phyloP scores from a whole-genome alignment of 176 grass and related monocot genomes.

The Guadua angustifolia region DNA sequence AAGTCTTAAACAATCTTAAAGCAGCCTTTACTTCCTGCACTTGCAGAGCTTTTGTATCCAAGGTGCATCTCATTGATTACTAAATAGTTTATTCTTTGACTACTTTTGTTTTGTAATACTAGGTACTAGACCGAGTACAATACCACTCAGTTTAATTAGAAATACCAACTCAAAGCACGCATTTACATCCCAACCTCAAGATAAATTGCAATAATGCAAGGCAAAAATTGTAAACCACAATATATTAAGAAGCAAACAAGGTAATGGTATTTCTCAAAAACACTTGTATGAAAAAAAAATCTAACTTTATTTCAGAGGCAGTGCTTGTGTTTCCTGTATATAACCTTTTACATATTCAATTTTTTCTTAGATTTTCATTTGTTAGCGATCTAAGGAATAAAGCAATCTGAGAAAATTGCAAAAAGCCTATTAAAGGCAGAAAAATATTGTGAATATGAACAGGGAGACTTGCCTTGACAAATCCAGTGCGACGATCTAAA shows the following conservation, averaged over 20 bases:
- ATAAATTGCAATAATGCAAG: background rate
- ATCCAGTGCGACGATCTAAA: constrained; percentile 68
- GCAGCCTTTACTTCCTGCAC: background rate
- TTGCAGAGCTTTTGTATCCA: background rate
- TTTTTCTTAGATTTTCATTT: background rate
- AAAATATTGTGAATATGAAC: background rate
- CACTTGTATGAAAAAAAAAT: background rate
- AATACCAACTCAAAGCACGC: background rate
- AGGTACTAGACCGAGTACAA: background rate
- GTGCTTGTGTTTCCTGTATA: background rate
- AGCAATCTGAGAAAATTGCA: background rate
- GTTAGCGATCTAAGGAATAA: background rate
- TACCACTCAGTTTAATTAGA: background rate
- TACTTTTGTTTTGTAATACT: background rate
- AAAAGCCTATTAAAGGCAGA: background rate
- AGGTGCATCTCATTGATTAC: background rate
- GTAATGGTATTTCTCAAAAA: background rate
- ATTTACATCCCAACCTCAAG: background rate
- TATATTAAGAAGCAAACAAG: background rate
- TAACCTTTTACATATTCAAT: background rate
- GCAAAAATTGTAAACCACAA: background rate
- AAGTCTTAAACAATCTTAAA: background rate
- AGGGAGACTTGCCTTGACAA: constrained; percentile 51
- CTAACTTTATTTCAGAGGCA: background rate
- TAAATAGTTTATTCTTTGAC: background rate